A percentile compares a stretch with the other conserved stretches of the same genome.
Evolutionary conservation across 768 basidiomycete genomes (phyloP).

Genomic region (Melanogaster broomeanus): DNA sequence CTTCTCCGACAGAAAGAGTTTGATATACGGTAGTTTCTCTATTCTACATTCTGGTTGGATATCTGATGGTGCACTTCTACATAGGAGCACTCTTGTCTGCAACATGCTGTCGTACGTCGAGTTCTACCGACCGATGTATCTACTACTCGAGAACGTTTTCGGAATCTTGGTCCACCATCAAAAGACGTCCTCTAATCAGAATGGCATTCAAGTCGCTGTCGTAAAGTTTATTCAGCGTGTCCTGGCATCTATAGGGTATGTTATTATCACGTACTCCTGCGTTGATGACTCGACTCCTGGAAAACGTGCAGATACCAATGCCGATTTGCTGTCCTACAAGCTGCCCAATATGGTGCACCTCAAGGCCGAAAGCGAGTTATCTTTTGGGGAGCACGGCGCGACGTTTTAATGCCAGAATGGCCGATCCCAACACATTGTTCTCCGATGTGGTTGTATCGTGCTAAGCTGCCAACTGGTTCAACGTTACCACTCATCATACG

Average conservation of each 20-base stretch:
- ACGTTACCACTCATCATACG: slow-evolving; percentile 45
- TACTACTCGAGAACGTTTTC: slow-evolving; percentile 73
- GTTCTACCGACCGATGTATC: slow-evolving; percentile 58
- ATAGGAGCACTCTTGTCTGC: slow-evolving; percentile 61
- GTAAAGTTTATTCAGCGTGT: slow-evolving; percentile 67
- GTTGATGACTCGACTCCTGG: background rate
- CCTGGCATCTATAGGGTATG: slow-evolving; percentile 65
- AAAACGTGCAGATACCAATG: slow-evolving; percentile 53
- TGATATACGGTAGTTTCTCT: slow-evolving; percentile 52
- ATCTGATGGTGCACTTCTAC: background rate
- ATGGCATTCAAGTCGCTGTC: slow-evolving; percentile 50
- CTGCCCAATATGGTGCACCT: slow-evolving; percentile 71
- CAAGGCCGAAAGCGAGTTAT: slow-evolving; percentile 69
- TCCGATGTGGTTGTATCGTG: slow-evolving; percentile 32
- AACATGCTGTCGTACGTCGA: slow-evolving; percentile 76
- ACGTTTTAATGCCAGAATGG: slow-evolving; percentile 56
- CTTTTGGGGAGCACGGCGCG: slow-evolving; percentile 64
- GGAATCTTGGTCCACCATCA: slow-evolving; percentile 59
- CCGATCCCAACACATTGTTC: slow-evolving; percentile 65
- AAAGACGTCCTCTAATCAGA: slow-evolving; percentile 38
- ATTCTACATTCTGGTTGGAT: background rate
- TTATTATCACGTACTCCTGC: background rate
- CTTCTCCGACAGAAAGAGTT: slow-evolving; percentile 45
- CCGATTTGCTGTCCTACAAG: slow-evolving; percentile 63
- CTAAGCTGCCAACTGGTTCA: slow-evolving; percentile 46